A percentile compares a stretch with the other conserved stretches of the same genome.
Evolutionary conservation across 2,329 filamentous ascomycete genomes (phyloP).

Genomic region (Fusarium setosum): DNA sequence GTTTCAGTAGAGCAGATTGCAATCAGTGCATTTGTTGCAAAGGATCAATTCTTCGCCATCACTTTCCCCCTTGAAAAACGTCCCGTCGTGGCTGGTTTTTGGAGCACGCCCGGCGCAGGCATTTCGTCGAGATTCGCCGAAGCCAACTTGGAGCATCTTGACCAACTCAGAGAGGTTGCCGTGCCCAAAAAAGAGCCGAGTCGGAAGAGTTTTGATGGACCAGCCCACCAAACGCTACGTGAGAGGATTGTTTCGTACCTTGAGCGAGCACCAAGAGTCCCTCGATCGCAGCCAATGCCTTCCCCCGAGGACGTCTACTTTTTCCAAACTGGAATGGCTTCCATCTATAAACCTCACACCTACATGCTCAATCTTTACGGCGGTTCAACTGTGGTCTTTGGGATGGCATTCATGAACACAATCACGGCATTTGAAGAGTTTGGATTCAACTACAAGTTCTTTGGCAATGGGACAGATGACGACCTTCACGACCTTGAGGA

Average conservation of each 20-base stretch:
- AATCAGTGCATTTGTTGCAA: neutral
- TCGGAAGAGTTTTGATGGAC: neutral
- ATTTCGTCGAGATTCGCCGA: neutral
- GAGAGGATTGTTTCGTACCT: neutral
- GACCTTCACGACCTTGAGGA: conserved; percentile 54
- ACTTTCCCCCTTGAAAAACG: neutral
- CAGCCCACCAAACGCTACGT: neutral
- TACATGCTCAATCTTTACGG: neutral
- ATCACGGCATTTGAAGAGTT: conserved; percentile 55
- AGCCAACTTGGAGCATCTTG: neutral
- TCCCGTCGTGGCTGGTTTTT: neutral
- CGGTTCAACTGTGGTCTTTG: conserved; percentile 50
- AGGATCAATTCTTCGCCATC: neutral
- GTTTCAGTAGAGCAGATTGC: neutral
- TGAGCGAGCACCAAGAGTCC: neutral
- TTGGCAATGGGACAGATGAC: conserved; percentile 50
- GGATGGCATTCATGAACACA: conserved; percentile 58
- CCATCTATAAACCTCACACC: neutral
- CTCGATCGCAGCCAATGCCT: neutral
- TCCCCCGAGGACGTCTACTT: neutral
- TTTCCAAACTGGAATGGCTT: neutral
- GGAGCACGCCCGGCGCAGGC: neutral
- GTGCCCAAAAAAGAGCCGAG: neutral
- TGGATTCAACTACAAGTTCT: conserved; percentile 52
- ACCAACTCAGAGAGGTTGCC: neutral